These are phyloP conservation scores for Brettanomyces anomalus DNA, from an alignment of 805 yeast species.

Conservation along the genomic window DNA sequence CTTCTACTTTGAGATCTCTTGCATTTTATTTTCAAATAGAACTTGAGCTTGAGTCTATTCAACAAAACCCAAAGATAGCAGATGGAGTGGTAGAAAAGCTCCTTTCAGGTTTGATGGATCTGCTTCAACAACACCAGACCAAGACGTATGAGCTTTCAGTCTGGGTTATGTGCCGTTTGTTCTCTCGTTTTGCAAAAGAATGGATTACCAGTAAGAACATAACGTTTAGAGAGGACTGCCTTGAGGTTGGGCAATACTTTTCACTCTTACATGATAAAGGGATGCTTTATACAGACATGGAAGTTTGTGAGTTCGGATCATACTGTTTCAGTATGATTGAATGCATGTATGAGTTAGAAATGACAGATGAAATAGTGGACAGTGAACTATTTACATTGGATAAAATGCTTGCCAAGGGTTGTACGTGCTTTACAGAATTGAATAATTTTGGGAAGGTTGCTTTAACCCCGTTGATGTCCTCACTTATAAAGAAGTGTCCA, in stretches of 20 bases:
- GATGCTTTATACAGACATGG: slow-evolving; percentile 30
- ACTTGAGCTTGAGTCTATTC: slow-evolving; percentile 4
- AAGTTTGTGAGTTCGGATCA: slow-evolving; percentile 24
- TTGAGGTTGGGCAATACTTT: slow-evolving; percentile 41
- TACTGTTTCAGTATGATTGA: slow-evolving; percentile 20
- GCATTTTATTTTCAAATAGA: slow-evolving; percentile 10
- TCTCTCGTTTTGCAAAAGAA: slow-evolving; percentile 16
- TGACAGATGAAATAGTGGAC: no score
- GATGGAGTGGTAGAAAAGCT: slow-evolving; percentile 6
- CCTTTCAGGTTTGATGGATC: slow-evolving; percentile 6
- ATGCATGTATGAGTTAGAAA: no score
- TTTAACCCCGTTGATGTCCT: slow-evolving; percentile 2
- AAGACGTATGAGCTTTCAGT: slow-evolving; percentile 34
- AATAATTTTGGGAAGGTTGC: slow-evolving; percentile 4
- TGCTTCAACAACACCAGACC: slow-evolving; percentile 15
- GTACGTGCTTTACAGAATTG: slow-evolving; percentile 2
- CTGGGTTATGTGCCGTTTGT: slow-evolving; percentile 24
- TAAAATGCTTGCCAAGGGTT: slow-evolving; percentile 4
- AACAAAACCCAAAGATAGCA: slow-evolving; percentile 1
- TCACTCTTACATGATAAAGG: slow-evolving; percentile 30
- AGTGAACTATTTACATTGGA: no score
- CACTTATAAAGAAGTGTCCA: background rate
- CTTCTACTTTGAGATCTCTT: slow-evolving; percentile 8
- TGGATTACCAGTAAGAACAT: slow-evolving; percentile 21
- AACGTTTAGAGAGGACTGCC: slow-evolving; percentile 31